phyloP scores from a whole-genome alignment of 1,139 yeast genomes.

The Lodderomyces metapsilosis region DNA sequence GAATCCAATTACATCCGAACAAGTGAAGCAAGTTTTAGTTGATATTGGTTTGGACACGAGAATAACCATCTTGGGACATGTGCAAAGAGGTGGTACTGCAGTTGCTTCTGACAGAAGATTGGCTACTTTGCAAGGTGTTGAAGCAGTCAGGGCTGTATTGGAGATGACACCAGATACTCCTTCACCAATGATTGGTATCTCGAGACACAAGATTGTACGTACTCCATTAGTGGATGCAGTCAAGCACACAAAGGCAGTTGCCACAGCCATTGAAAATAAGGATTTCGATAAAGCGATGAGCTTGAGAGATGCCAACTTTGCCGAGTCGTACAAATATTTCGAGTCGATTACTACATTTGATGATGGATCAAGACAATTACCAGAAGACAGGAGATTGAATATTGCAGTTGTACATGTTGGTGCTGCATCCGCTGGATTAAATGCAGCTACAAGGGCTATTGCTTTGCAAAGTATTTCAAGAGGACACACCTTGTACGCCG shows the following conservation, averaged over 20 bases:
- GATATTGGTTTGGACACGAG: conserved; percentile 89
- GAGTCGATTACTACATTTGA: conserved; percentile 69
- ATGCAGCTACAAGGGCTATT: conserved; percentile 88
- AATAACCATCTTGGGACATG: conserved; percentile 93
- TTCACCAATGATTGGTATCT: conserved; percentile 90
- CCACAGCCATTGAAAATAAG: conserved; percentile 73
- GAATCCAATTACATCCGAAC: conserved; percentile 74
- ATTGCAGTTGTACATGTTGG: conserved; percentile 90
- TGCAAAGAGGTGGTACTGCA: conserved; percentile 98
- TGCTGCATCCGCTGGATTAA: conserved; percentile 96
- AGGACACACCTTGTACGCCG: conserved; percentile 87
- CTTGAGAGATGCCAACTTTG: conserved; percentile 82
- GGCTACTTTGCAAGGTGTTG: conserved; percentile 96
- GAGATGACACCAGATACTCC: conserved; percentile 89
- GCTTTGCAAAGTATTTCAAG: conserved; percentile 86
- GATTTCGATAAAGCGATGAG: conserved; percentile 86
- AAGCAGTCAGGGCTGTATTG: conserved; percentile 91
- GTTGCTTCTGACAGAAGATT: conserved; percentile 88
- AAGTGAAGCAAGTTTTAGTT: conserved; percentile 78
- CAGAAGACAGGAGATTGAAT: conserved; percentile 51
- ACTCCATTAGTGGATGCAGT: conserved; percentile 89
- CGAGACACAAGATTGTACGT: conserved; percentile 83
- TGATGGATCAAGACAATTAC: conserved; percentile 55
- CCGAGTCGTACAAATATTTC: conserved; percentile 73
- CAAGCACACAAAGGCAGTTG: conserved; percentile 78